Conservation (phyloP, 768 basidiomycete genomes). For the Russula virescens region DNA sequence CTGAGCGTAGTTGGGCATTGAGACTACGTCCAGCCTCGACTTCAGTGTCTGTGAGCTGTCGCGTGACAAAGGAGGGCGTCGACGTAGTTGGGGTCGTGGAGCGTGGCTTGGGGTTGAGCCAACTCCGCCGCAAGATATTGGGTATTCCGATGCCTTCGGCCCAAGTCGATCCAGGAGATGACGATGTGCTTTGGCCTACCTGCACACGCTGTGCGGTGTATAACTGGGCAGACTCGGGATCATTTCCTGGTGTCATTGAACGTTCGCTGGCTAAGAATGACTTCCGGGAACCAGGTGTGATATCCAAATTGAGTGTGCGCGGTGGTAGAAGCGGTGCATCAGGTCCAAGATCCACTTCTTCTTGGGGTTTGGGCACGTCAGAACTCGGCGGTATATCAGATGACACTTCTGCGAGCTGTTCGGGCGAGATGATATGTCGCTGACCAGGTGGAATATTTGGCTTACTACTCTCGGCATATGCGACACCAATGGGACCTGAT, state of each 20-base stretch:
- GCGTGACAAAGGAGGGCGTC: slow-evolving; percentile 6
- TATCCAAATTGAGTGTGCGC: slow-evolving; percentile 3
- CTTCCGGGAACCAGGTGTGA: slow-evolving; percentile 6
- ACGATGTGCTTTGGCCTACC: slow-evolving; percentile 23
- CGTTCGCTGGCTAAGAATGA: slow-evolving; percentile 30
- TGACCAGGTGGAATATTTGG: background rate
- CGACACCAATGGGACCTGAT: slow-evolving; percentile 14
- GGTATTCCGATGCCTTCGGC: slow-evolving; percentile 16
- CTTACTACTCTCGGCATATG: background rate
- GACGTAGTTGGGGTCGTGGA: slow-evolving; percentile 13
- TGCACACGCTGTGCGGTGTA: slow-evolving; percentile 46
- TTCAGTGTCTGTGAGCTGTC: slow-evolving; percentile 24
- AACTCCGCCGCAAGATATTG: slow-evolving; percentile 15
- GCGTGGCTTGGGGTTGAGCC: slow-evolving; percentile 22
- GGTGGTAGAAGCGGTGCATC: slow-evolving; percentile 22
- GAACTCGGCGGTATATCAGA: background rate
- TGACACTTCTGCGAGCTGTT: slow-evolving; percentile 9
- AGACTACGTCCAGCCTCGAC: slow-evolving; percentile 32
- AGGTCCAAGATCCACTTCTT: slow-evolving; percentile 12
- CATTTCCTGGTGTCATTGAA: slow-evolving; percentile 26
- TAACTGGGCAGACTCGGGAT: slow-evolving; percentile 39
- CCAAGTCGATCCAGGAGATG: slow-evolving; percentile 27
- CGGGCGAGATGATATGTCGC: slow-evolving; percentile 17
- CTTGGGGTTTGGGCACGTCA: background rate
- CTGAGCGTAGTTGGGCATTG: slow-evolving; percentile 18